These are phyloP conservation scores for Trametes polyzona DNA, from an alignment of 1,284 basidiomycete species.

Conservation along the genomic window DNA sequence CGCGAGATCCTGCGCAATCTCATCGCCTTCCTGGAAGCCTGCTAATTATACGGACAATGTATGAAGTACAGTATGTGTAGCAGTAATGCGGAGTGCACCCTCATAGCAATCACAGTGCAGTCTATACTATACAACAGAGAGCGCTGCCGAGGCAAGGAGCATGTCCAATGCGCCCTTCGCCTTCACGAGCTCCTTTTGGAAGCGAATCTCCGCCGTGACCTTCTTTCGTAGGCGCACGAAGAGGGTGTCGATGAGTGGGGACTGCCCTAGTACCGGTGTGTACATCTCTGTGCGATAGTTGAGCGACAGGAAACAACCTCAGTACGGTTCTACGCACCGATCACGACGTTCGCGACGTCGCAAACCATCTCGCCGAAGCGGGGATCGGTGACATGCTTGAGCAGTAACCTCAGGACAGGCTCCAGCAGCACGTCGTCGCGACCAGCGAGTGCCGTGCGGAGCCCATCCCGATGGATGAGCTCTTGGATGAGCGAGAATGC, in stretches of 20 bases:
- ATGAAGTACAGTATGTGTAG: conserved; percentile 26
- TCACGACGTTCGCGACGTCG: conserved; percentile 81
- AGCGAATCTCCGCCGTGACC: conserved; percentile 84
- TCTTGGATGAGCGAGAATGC: conserved; percentile 94
- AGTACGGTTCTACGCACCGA: conserved; percentile 61
- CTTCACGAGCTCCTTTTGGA: conserved; percentile 88
- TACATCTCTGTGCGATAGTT: conserved; percentile 83
- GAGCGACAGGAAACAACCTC: not conserved
- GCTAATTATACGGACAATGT: conserved; percentile 24
- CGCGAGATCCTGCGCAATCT: conserved; percentile 72
- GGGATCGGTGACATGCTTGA: conserved; percentile 88
- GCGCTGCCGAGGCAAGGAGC: conserved; percentile 74
- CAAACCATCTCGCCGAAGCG: conserved; percentile 90
- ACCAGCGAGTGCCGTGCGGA: conserved; percentile 85
- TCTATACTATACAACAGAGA: conserved; percentile 32
- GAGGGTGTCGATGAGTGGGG: conserved; percentile 88
- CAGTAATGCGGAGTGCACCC: conserved; percentile 7
- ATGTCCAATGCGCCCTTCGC: conserved; percentile 92
- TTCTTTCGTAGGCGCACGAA: conserved; percentile 86
- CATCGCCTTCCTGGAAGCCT: conserved; percentile 62
- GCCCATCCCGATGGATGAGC: conserved; percentile 90
- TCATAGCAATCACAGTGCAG: not conserved
- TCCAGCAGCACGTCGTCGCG: conserved; percentile 95
- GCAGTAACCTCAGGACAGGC: conserved; percentile 84
- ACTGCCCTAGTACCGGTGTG: conserved; percentile 87